Evolutionary conservation across 768 basidiomycete species (phyloP).

Genomic region (Exidia glandulosa): DNA sequence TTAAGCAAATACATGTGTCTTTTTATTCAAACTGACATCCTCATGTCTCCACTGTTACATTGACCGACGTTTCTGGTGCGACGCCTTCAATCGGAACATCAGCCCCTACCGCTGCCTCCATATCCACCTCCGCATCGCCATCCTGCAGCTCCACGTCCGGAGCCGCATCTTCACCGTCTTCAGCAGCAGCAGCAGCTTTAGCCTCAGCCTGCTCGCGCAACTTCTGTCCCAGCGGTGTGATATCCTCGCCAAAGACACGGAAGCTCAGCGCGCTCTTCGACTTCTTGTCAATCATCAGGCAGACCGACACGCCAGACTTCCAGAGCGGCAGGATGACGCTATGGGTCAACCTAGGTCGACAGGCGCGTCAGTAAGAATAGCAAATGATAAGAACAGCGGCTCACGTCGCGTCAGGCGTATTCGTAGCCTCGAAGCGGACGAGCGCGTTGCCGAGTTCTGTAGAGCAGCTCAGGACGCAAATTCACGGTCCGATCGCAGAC

Average conservation of each 20-base stretch:
- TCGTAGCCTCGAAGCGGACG: slow-evolving; percentile 53
- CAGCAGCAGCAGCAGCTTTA: no score
- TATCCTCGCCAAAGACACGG: slow-evolving; percentile 72
- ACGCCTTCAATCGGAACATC: no score
- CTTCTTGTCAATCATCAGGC: slow-evolving; percentile 93
- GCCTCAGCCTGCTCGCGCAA: not conserved
- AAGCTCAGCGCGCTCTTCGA: slow-evolving; percentile 89
- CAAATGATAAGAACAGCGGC: slow-evolving; percentile 12
- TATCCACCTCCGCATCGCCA: not conserved
- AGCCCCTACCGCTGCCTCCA: not conserved
- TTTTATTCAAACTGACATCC: no score
- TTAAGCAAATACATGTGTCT: no score
- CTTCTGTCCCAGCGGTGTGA: slow-evolving; percentile 37
- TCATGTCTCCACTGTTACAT: no score
- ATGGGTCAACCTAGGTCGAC: slow-evolving; percentile 45
- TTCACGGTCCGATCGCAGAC: slow-evolving; percentile 11
- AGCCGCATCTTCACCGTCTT: no score
- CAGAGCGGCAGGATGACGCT: slow-evolving; percentile 88
- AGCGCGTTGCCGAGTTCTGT: slow-evolving; percentile 64
- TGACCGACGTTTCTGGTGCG: no score
- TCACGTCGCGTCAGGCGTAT: slow-evolving; percentile 40
- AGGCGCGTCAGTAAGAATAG: not conserved
- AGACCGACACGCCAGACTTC: slow-evolving; percentile 82
- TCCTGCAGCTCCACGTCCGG: not conserved
- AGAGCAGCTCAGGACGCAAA: not conserved